Conservation (phyloP, 2,329 filamentous ascomycete genomes). For the Xylariaceae sp. region DNA sequence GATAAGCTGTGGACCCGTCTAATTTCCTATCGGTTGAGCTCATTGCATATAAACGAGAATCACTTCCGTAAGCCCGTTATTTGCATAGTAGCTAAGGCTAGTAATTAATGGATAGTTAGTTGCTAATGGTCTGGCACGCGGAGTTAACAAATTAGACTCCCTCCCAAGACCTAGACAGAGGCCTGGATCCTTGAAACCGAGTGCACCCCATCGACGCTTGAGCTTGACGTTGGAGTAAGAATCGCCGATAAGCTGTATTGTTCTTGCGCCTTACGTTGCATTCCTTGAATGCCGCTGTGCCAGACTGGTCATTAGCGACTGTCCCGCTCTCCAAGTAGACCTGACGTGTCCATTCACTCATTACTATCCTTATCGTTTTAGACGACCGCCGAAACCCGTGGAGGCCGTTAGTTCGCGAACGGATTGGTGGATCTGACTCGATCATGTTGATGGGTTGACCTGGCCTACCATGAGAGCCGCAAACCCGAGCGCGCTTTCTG, state of each 20-base stretch:
- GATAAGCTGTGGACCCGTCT: too few relatives aligned
- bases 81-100: conserved; percentile 2
- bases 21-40: too few relatives aligned
- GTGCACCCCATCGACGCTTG: neutral
- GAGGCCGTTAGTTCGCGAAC: conserved; percentile 11
- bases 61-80: neutral
- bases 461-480: conserved; percentile 41
- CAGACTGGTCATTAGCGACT: neutral
- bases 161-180: conserved; percentile 7
- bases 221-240: neutral
- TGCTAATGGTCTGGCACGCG: neutral
- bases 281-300: conserved; percentile 5
- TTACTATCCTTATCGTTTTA: conserved; percentile 1
- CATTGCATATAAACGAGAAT: neutral
- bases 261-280: conserved; percentile 3
- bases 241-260: conserved; percentile 17
- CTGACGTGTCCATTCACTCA: neutral
- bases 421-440: conserved; percentile 17
- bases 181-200: neutral
- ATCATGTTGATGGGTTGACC: conserved; percentile 43
- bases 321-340: conserved; percentile 4
- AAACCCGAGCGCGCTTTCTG: conserved; percentile 39
- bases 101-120: too few relatives aligned
- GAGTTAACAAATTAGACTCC: neutral
- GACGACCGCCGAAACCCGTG: neutral